Evolutionary conservation across 179 eudicot species (phyloP), one percentile per base, ranked within the genome.

Genomic region (Gypsophila paniculata): DNA sequence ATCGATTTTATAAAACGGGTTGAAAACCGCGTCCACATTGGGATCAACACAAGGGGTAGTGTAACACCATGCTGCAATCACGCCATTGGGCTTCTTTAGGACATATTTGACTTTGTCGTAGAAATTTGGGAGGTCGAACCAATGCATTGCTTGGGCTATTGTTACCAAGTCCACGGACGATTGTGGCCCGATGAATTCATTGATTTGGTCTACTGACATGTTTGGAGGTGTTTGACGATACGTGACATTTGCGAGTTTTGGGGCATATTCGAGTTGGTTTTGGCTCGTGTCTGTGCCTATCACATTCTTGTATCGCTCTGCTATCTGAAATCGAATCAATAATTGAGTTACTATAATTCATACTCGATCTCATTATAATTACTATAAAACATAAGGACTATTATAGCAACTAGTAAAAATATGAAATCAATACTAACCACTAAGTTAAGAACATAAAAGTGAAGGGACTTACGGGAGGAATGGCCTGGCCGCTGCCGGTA

Each of bases 41-140:
- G 65, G 73, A 17, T 78, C 76, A 25, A 93, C 82, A 52, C 78
- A 72, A 0, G 96, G 90, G 4, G 44, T 6, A 2, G 89, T 88
- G 89, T 91, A 91, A 72, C 97, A 89, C 98, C 97, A 93, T 9
- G 91, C 93, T 0, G 96, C 97, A 0, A 93, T 74, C 42, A 91
- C 85, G 2, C 97, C 96, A 23, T 85, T 38, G 44, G 97, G 97
- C 72, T 88, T 88, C 60, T 87, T 92, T 15, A 92, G 84, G 8
- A 85, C 75, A 71, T 61, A 51, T 13, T 82, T 88, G 5, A 86
- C 96, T 26, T 76, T 82, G 17, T 83, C 73, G 73, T 85, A 89
- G 79, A 93, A 91, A 0, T 70, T 78, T 10, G 90, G 87, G 25
- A 83, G 85, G 77, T 87, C 88, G 18, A 91, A 87, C 93, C 97